Evolutionary conservation across 352 stramenopile genomes (phyloP).

Genomic region (Globisporangium nagaii): DNA sequence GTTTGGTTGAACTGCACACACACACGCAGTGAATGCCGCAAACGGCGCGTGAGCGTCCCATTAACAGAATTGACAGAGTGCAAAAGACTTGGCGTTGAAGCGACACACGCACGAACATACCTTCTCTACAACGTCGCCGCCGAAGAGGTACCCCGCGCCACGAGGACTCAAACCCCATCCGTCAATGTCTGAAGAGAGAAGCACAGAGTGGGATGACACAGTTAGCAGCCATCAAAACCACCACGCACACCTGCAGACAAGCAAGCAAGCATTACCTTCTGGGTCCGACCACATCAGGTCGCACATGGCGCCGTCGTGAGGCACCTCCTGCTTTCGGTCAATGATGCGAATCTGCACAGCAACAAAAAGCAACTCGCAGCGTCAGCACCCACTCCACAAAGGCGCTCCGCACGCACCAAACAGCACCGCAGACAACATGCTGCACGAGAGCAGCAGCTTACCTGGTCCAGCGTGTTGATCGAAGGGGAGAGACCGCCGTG

Average conservation of each 20-base stretch:
- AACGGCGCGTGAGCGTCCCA: neutral
- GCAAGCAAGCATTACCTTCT: slow-evolving; percentile 31
- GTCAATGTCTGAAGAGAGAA: slow-evolving; percentile 90
- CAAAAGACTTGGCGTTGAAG: neutral
- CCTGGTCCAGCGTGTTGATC: slow-evolving; percentile 89
- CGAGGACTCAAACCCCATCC: slow-evolving; percentile 97
- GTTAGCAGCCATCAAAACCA: slow-evolving; percentile 50
- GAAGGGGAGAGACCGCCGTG: slow-evolving; percentile 96
- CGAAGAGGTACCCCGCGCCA: slow-evolving; percentile 98
- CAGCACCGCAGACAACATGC: too few species aligned
- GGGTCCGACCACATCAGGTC: slow-evolving; percentile 96
- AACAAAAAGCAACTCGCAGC: neutral
- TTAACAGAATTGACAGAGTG: too few species aligned
- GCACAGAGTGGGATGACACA: slow-evolving; percentile 13
- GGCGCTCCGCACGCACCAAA: too few species aligned
- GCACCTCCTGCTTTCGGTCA: slow-evolving; percentile 98
- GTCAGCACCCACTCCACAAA: neutral
- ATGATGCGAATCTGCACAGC: slow-evolving; percentile 76
- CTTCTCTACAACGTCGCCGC: slow-evolving; percentile 96
- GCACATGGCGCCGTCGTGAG: slow-evolving; percentile 98
- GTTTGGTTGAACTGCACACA: slow-evolving; percentile 93
- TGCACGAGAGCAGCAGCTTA: slow-evolving; percentile 8
- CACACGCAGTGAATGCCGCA: neutral
- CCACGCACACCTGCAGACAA: neutral
- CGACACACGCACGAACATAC: slow-evolving; percentile 15